A percentile compares a stretch with the other conserved stretches of the same genome.
phyloP scores from a whole-genome alignment of 1,139 yeast genomes.

The Casaregolazyma suthepensis region DNA sequence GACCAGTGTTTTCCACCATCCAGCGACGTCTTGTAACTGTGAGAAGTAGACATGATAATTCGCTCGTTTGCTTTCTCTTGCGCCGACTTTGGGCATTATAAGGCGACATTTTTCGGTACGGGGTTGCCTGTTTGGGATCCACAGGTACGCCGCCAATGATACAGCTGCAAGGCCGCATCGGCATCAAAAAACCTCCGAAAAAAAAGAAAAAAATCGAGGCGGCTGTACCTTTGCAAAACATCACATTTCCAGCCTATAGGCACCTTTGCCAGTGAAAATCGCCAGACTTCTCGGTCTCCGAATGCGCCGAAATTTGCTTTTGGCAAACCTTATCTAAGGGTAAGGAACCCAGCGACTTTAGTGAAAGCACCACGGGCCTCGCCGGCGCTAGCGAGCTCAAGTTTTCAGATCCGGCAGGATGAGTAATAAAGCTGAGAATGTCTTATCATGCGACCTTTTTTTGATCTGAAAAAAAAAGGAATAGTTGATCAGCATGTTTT shows the following conservation, averaged over 20 bases:
- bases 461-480: not conserved
- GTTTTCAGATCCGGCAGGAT: not conserved
- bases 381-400: not conserved
- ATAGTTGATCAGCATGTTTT: conserved; percentile 51
- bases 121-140: not conserved
- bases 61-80: not conserved
- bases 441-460: not conserved
- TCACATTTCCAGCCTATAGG: not conserved
- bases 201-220: not conserved
- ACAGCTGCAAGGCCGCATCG: not conserved
- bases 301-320: not conserved
- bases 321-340: not conserved
- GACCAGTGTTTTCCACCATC: not conserved
- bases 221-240: not conserved
- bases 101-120: not conserved
- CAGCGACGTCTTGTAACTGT: not conserved
- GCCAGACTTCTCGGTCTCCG: not conserved
- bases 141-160: not conserved
- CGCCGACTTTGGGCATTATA: not conserved
- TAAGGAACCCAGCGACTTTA: not conserved
- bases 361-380: not conserved
- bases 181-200: not conserved
- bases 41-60: not conserved
- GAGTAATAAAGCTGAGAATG: not conserved
- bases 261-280: not conserved